Percentiles rank a stretch among this genome's conserved stretches.
Evolutionary conservation across 2,329 filamentous ascomycete genomes (phyloP).

Genomic region (Hymenoscyphus infarciens): DNA sequence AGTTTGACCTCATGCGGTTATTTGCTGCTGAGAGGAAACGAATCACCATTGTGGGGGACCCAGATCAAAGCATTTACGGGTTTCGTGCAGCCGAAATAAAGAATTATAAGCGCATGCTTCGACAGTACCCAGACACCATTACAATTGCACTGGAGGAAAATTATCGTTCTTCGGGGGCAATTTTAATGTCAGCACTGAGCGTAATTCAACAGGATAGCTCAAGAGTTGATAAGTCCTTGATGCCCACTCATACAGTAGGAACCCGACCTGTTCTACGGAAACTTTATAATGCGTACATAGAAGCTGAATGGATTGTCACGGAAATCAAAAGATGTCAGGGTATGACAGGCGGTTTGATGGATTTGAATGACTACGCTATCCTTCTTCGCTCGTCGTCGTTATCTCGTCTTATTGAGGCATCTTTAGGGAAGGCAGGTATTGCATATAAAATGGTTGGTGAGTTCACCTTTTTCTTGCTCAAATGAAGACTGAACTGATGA

Average conservation of each 20-base stretch:
- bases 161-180: slow-evolving; percentile 85
- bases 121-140: slow-evolving; percentile 71
- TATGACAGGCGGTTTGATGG: slow-evolving; percentile 71
- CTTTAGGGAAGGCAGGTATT: slow-evolving; percentile 75
- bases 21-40: slow-evolving; percentile 68
- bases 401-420: slow-evolving; percentile 81
- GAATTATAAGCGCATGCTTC: slow-evolving; percentile 76
- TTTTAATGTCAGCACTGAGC: slow-evolving; percentile 73
- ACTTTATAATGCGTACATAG: slow-evolving; percentile 63
- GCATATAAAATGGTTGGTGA: slow-evolving; percentile 85
- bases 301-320: slow-evolving; percentile 84
- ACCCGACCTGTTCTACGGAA: slow-evolving; percentile 76
- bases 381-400: slow-evolving; percentile 80
- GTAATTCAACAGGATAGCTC: slow-evolving; percentile 88
- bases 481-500: too few species aligned
- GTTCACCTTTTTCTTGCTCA: too few species aligned
- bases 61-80: slow-evolving; percentile 96
- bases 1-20: slow-evolving; percentile 90
- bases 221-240: slow-evolving; percentile 74
- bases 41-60: slow-evolving; percentile 95
- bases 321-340: slow-evolving; percentile 71
- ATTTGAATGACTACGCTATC: slow-evolving; percentile 76
- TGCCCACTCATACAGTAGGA: slow-evolving; percentile 76
- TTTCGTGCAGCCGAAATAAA: slow-evolving; percentile 91
- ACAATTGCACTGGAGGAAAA: slow-evolving; percentile 89